Evolutionary conservation across 1,284 basidiomycete species (phyloP), one percentile per base, ranked within the genome.

Genomic region (Ustilago sp.): DNA sequence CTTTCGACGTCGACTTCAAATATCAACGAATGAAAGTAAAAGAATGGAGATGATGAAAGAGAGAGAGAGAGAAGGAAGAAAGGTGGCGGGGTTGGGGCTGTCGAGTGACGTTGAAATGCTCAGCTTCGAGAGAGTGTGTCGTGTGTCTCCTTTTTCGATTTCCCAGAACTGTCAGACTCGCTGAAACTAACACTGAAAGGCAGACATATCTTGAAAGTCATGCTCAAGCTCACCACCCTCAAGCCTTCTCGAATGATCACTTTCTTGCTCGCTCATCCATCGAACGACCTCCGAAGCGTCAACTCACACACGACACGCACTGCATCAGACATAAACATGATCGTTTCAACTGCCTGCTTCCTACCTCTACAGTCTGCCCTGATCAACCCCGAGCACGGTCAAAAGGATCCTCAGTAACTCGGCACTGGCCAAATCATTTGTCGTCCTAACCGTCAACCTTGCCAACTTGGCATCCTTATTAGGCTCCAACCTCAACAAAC

Each of bases 401-500:
- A 66, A 43, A 54, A 84, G 31, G 8, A 80, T 53, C 56, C 76
- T 53, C 35, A 94, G 89, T 53, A 95, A 89, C 87, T 95, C 93
- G 2, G 88, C 86, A 43, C 95, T 94, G 9, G 97, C 94, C 39
- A 92, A 89, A 86, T 96, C 95, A 64, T 96, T 98, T 2, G 97
- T 98, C 82, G 95, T 96, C 81, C 97, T 90, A 51, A 98, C 90
- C 8, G 97, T 99, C 69, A 99, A 86, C 59, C 97, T 92, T 86
- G 94, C 97, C 54, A 98, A 89, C 90, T 96, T 96, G 17, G 95
- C 95, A 70, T 95, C 94, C 63, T 90, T 90, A 87, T 98, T 99
- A 1, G 97, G 97, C 87, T 99, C 97, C 53, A 98, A 86, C 62
- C 97, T 90, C 79, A 98, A 88, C 77, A 99, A 87, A 83, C 96